Conservation (phyloP, 2,329 filamentous ascomycete species). For the Juglanconis sp. region DNA sequence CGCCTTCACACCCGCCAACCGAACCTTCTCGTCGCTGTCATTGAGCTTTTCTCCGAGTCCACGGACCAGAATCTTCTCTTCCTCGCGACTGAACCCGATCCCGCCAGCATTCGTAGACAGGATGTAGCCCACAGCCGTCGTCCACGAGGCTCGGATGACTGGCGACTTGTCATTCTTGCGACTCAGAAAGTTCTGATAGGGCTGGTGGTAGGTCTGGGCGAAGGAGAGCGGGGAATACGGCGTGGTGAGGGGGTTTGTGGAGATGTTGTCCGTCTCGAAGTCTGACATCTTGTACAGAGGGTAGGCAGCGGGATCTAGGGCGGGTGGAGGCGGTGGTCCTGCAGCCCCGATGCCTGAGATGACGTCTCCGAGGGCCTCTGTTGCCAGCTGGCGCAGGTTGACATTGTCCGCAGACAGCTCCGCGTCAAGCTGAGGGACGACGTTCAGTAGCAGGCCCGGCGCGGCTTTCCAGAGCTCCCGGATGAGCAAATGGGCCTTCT, state of each 20-base stretch:
- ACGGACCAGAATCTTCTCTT: slow-evolving; percentile 72
- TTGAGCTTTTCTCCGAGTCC: slow-evolving; percentile 76
- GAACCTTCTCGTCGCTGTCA: slow-evolving; percentile 87
- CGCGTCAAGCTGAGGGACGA: slow-evolving; percentile 88
- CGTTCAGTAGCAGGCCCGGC: slow-evolving; percentile 83
- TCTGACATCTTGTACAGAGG: slow-evolving; percentile 69
- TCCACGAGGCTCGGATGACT: slow-evolving; percentile 82
- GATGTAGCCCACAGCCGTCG: slow-evolving; percentile 78
- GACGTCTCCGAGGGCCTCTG: slow-evolving; percentile 93
- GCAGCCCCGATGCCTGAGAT: slow-evolving; percentile 90
- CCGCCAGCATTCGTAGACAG: slow-evolving; percentile 87
- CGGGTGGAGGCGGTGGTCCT: slow-evolving; percentile 70
- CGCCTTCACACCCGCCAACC: slow-evolving; percentile 81
- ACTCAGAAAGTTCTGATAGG: slow-evolving; percentile 81
- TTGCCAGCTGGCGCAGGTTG: slow-evolving; percentile 80
- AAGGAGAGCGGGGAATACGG: slow-evolving; percentile 89
- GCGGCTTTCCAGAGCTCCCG: slow-evolving; percentile 92
- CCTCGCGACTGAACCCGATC: slow-evolving; percentile 79
- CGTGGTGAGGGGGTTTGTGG: slow-evolving; percentile 67
- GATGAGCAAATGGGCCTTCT: slow-evolving; percentile 84
- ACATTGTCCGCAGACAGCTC: slow-evolving; percentile 89
- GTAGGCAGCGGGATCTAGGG: slow-evolving; percentile 78
- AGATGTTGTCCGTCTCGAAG: slow-evolving; percentile 47
- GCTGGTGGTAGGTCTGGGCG: slow-evolving; percentile 71
- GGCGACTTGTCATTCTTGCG: slow-evolving; percentile 83